Base-by-base conservation (phyloP, 2,329 filamentous ascomycete species). In the Colletotrichum somersetense region DNA sequence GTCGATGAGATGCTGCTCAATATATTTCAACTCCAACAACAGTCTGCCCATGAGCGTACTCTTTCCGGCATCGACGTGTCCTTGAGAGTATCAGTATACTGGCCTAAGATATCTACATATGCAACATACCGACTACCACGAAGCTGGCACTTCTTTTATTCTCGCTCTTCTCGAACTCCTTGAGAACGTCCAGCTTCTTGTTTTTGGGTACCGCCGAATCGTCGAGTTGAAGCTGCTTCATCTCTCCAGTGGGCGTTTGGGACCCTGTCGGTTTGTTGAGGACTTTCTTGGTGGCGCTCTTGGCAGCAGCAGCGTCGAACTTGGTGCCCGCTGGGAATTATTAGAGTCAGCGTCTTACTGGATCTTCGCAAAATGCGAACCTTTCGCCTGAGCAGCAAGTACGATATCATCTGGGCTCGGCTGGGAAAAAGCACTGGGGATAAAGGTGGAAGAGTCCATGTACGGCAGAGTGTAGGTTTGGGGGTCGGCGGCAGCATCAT, bases 31-130 rank as follows among this genome's bases (percentile, higher is more conserved):
- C 77, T 99, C 96, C 53, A 96, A 91, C 6, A 99, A 85, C 38
- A 99, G 82, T n/a, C 96, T 91, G 0, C 96, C 96, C 96, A 99
- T 98, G 48, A 99, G 87, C 7, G 96, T 99, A 80, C 95, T 98
- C 82, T 99, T 99, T 64, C 96, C 96, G 64, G 97, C 96, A 81
- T 99, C 96, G 67, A 99, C 96, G 80, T 99, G 96, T 18, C 96
- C 95, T 94, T 67, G 8, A 8, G 18, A 5, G 2, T 23, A 20
- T 73, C 53, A 78, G 78, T 35, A 38, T 52, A 38, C 23, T 68
- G 6, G 23, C 5, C 26, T 14, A 59, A 35, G 65, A 70, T 5
- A 62, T 16, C n/a, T 35, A 44, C 42, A 14, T 6, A 61, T 59
- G 7, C 77, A 5, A 77, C 90, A 77, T 85, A 95, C 93, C 95